phyloP scores from a whole-genome alignment of 148 eudicot genomes.

The Diospyros lotus region DNA sequence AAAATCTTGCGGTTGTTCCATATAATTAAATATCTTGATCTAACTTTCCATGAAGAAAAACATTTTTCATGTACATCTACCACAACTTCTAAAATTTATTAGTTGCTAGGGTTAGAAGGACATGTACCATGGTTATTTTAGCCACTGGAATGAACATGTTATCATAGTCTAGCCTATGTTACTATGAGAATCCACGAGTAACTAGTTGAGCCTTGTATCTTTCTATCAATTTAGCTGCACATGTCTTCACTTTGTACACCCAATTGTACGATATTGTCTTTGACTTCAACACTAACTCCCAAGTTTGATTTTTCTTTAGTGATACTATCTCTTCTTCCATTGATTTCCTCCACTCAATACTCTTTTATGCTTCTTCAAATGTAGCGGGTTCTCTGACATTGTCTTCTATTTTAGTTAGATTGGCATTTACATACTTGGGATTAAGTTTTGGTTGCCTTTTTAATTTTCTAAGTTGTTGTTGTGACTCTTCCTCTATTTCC shows the following conservation, averaged over 20 bases:
- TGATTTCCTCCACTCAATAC: neutral
- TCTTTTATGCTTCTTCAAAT: neutral
- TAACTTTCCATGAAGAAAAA: neutral
- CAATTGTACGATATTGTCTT: neutral
- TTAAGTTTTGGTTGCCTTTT: no score
- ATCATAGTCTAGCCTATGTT: neutral
- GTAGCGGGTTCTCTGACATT: neutral
- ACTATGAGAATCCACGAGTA: neutral
- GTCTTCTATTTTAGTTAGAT: neutral
- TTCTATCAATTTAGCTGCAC: neutral
- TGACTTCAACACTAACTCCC: neutral
- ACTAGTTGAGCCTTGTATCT: neutral
- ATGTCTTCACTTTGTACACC: neutral
- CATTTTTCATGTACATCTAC: slow-evolving; percentile 1
- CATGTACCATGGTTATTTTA: neutral
- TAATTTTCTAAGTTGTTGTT: no score
- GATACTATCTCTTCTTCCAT: neutral
- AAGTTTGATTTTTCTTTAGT: neutral
- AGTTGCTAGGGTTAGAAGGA: neutral
- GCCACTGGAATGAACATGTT: neutral
- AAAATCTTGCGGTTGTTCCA: slow-evolving; percentile 4
- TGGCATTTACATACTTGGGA: neutral
- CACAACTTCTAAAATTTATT: neutral
- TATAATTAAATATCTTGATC: slow-evolving; percentile 8
- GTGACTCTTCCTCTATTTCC: no score